A percentile compares a stretch with the other conserved stretches of the same genome.
phyloP scores from a whole-genome alignment of 1,284 basidiomycete genomes.

The Coriolopsis trogii region DNA sequence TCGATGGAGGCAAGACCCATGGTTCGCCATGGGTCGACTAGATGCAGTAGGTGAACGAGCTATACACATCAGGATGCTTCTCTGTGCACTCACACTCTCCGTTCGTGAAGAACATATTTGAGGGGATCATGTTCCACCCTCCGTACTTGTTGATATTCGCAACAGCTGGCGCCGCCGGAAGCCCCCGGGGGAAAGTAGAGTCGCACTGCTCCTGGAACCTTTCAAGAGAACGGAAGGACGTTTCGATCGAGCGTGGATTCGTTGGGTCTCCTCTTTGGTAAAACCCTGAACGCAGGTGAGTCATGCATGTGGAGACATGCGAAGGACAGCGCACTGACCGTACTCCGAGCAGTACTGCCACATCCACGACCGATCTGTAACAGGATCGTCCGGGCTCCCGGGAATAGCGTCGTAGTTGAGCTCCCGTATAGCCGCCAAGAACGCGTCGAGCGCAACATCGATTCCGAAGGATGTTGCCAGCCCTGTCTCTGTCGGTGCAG shows the following conservation, averaged over 20 bases:
- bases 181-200: constrained; percentile 38
- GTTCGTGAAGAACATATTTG: constrained; percentile 51
- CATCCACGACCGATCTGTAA: constrained; percentile 50
- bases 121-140: constrained; percentile 52
- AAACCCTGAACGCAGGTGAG: constrained; percentile 37
- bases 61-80: too few relatives aligned
- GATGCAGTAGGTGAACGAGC: not conserved
- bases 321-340: constrained; percentile 33
- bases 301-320: not conserved
- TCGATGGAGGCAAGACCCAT: constrained; percentile 55
- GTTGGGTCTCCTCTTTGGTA: constrained; percentile 50
- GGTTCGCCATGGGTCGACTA: constrained; percentile 57
- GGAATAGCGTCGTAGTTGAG: constrained; percentile 49
- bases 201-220: constrained; percentile 49
- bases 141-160: constrained; percentile 51
- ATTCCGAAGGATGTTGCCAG: constrained; percentile 38
- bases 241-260: constrained; percentile 50
- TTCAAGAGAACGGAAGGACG: constrained; percentile 46
- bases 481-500: constrained; percentile 40
- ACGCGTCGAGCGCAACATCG: constrained; percentile 42
- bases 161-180: constrained; percentile 45
- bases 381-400: constrained; percentile 43
- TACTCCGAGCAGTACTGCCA: constrained; percentile 57
- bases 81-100: constrained; percentile 53
- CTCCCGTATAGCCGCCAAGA: constrained; percentile 45